These are phyloP conservation scores for Phaeomoniella chlamydospora DNA, from an alignment of 2,329 filamentous ascomycete species.

Conservation along the genomic window DNA sequence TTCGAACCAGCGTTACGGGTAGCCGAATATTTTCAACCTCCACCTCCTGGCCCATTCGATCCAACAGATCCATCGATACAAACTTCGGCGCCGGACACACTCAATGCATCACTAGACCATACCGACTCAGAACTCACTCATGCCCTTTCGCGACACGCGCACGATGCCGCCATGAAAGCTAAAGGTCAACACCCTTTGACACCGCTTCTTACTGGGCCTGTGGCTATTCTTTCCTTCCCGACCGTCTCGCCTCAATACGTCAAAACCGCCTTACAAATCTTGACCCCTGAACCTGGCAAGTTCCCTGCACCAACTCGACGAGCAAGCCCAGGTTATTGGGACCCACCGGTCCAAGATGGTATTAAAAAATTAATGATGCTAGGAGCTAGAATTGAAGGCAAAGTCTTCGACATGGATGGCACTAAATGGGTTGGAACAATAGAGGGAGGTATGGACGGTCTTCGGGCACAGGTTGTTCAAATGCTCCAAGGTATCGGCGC, in stretches of 20 bases:
- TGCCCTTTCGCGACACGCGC: constrained; percentile 42
- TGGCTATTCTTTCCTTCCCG: constrained; percentile 70
- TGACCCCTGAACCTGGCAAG: constrained; percentile 51
- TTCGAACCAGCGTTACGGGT: constrained; percentile 74
- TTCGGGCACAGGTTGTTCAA: constrained; percentile 68
- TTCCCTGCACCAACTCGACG: constrained; percentile 69
- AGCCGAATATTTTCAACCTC: constrained; percentile 65
- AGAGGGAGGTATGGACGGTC: constrained; percentile 64
- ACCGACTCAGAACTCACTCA: constrained; percentile 35
- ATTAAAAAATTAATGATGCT: constrained; percentile 77
- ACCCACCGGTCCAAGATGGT: constrained; percentile 62
- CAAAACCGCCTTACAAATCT: constrained; percentile 62
- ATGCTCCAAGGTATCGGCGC: constrained; percentile 71
- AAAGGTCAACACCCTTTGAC: constrained; percentile 48
- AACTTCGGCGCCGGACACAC: constrained; percentile 7
- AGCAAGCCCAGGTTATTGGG: constrained; percentile 68
- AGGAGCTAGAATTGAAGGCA: constrained; percentile 75
- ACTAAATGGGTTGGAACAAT: constrained; percentile 62
- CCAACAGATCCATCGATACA: constrained; percentile 4
- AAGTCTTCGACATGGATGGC: constrained; percentile 64
- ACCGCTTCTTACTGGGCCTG: constrained; percentile 65
- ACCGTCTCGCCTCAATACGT: constrained; percentile 71
- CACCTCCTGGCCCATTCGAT: constrained; percentile 13
- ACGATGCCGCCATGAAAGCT: constrained; percentile 32
- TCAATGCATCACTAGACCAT: constrained; percentile 16